Conservation (phyloP, 1,139 yeast genomes). For the Geotrichum aggregatum region DNA sequence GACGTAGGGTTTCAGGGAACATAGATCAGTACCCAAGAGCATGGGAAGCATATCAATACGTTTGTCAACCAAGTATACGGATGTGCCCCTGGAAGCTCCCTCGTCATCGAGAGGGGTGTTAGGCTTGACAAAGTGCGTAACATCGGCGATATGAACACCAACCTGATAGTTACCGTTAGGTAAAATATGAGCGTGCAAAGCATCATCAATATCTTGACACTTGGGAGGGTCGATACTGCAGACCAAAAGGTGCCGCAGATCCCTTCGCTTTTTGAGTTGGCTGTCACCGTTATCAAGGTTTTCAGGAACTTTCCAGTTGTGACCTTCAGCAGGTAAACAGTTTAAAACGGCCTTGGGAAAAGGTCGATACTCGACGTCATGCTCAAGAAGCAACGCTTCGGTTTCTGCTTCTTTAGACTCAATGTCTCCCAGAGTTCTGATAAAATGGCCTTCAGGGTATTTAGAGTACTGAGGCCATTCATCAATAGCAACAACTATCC, state of each 20-base stretch:
- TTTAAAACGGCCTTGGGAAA: slow-evolving; percentile 87
- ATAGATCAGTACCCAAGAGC: slow-evolving; percentile 89
- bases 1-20: slow-evolving; percentile 92
- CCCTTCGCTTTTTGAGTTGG: slow-evolving; percentile 51
- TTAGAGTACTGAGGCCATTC: slow-evolving; percentile 84
- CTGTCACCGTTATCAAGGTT: slow-evolving; percentile 49
- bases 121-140: slow-evolving; percentile 92
- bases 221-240: slow-evolving; percentile 98
- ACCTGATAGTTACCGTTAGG: slow-evolving; percentile 95
- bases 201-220: slow-evolving; percentile 99
- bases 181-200: slow-evolving; percentile 76
- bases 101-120: slow-evolving; percentile 89
- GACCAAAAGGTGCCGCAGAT: slow-evolving; percentile 79
- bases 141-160: slow-evolving; percentile 99
- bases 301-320: slow-evolving; percentile 84
- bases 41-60: slow-evolving; percentile 98
- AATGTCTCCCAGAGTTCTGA: slow-evolving; percentile 79
- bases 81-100: slow-evolving; percentile 96
- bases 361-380: slow-evolving; percentile 94
- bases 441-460: slow-evolving; percentile 92
- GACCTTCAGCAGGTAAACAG: slow-evolving; percentile 91
- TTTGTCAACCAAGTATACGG: slow-evolving; percentile 95
- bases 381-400: slow-evolving; percentile 87
- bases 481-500: slow-evolving; percentile 89
- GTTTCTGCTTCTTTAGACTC: slow-evolving; percentile 95